phyloP scores from a whole-genome alignment of 2,329 filamentous ascomycete genomes.

The Ophiostoma triangulosporum region DNA sequence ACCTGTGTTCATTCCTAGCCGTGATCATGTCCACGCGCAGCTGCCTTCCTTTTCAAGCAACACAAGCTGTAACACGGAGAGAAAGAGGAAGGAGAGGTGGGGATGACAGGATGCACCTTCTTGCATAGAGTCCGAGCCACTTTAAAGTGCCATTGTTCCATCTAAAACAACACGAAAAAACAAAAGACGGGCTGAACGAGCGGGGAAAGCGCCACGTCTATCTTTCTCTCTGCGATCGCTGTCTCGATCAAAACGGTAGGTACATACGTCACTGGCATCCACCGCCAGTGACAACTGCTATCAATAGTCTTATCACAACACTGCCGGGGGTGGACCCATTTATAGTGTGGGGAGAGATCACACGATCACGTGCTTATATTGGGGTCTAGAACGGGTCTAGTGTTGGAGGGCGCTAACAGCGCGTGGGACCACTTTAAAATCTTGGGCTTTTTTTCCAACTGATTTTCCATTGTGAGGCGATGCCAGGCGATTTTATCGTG shows the following conservation, averaged over 20 bases:
- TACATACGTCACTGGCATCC: conserved; percentile 6
- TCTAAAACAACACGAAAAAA: too few species aligned
- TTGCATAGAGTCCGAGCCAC: background rate
- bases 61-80: background rate
- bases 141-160: background rate
- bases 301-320: conserved; percentile 1
- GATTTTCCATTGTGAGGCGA: background rate
- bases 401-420: background rate
- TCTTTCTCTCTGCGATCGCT: too few species aligned
- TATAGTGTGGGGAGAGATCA: background rate
- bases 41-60: background rate
- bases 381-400: background rate
- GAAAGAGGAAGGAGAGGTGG: background rate
- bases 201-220: too few species aligned
- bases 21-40: background rate
- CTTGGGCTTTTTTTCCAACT: background rate
- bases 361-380: background rate
- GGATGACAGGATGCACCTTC: background rate
- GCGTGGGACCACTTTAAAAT: conserved; percentile 7
- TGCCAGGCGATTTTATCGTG: too few species aligned
- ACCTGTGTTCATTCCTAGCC: background rate
- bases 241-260: too few species aligned
- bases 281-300: background rate
- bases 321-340: background rate
- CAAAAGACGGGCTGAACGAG: too few species aligned